phyloP scores from a whole-genome alignment of 1,284 basidiomycete species.

The Malassezia furfur region DNA sequence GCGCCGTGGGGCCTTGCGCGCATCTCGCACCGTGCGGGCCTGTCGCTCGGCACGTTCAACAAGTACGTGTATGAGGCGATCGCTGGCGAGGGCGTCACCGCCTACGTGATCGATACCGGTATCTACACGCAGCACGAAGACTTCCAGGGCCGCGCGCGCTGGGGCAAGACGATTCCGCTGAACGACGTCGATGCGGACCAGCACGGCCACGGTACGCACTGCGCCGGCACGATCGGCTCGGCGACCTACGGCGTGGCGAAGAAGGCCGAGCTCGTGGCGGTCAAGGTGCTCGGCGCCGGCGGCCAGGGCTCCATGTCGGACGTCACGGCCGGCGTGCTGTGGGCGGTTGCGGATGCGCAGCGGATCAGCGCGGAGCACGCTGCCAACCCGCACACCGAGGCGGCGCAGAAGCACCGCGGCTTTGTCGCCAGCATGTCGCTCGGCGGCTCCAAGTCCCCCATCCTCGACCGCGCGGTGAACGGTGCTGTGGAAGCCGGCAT shows the following conservation, averaged over 20 bases:
- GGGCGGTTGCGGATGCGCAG: conserved; percentile 64
- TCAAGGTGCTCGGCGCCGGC: conserved; percentile 88
- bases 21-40: conserved; percentile 72
- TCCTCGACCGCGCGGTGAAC: conserved; percentile 78
- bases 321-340: conserved; percentile 62
- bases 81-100: conserved; percentile 85
- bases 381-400: conserved; percentile 60
- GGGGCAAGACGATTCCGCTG: conserved; percentile 51
- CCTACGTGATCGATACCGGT: conserved; percentile 65
- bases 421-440: conserved; percentile 97
- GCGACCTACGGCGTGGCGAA: conserved; percentile 86
- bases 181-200: conserved; percentile 66
- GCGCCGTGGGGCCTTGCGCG: conserved; percentile 97
- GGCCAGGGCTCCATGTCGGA: conserved; percentile 94
- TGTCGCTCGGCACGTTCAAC: conserved; percentile 74
- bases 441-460: conserved; percentile 83
- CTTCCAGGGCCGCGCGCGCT: conserved; percentile 70
- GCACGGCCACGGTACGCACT: conserved; percentile 64
- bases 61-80: conserved; percentile 67
- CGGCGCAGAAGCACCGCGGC: conserved; percentile 69
- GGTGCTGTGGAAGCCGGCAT: conserved; percentile 71
- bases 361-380: conserved; percentile 55
- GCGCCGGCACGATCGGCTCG: conserved; percentile 57
- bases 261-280: conserved; percentile 79
- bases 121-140: conserved; percentile 78